Conservation (phyloP, 805 yeast genomes). For the Lipomyces yamanashiensis region DNA sequence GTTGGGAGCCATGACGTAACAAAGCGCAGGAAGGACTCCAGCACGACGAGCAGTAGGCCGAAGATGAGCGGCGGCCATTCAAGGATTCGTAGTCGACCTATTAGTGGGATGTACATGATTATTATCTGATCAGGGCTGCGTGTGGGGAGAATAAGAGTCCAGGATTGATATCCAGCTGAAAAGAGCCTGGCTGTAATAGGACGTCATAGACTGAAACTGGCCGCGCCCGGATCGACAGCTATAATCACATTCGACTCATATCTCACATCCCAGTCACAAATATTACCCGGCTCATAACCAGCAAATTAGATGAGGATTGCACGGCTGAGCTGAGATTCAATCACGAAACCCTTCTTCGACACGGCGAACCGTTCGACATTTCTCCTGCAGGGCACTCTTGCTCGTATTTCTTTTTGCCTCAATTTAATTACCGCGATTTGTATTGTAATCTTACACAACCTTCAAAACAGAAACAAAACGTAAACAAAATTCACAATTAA, state of each 20-base stretch:
- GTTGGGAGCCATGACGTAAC: conserved; percentile 43
- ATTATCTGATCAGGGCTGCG: neutral
- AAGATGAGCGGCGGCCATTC: conserved; percentile 46
- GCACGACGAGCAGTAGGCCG: conserved; percentile 42
- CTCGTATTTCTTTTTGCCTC: no score
- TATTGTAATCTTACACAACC: neutral
- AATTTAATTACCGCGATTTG: no score
- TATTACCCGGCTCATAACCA: neutral
- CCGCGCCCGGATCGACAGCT: no score
- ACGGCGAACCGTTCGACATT: neutral
- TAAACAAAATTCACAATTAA: no score
- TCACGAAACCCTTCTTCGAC: neutral
- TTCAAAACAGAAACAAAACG: neutral
- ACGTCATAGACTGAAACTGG: neutral
- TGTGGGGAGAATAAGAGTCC: neutral
- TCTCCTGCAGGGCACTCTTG: no score
- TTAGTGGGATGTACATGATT: conserved; percentile 42
- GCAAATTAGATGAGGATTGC: neutral
- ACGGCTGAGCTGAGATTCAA: neutral
- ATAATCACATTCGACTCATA: neutral
- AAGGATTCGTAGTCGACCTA: conserved; percentile 42
- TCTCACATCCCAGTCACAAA: neutral
- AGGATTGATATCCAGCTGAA: neutral
- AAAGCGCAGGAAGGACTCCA: conserved; percentile 42
- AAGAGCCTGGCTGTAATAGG: neutral